These are phyloP conservation scores for Artemisia tridentata DNA, from an alignment of 129 eudicot species.

Conservation along the genomic window DNA sequence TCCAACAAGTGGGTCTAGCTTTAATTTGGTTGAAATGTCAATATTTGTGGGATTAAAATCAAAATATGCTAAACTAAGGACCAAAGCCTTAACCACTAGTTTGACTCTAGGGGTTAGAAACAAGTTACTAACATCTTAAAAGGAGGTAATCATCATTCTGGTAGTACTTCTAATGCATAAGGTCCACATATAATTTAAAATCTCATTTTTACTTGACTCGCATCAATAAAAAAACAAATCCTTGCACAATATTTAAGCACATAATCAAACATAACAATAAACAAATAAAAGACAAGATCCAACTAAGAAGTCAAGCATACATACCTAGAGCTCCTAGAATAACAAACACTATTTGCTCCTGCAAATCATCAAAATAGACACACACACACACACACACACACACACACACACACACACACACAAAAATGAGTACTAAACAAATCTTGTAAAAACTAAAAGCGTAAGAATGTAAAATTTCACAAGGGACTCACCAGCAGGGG, in stretches of 20 bases:
- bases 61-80: too few relatives aligned
- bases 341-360: conserved; percentile 56
- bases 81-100: too few relatives aligned
- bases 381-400: too few relatives aligned
- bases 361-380: conserved; percentile 28
- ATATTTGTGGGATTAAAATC: too few relatives aligned
- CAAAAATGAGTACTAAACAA: conserved; percentile 5
- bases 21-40: too few relatives aligned
- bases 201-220: too few relatives aligned
- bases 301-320: conserved; percentile 12
- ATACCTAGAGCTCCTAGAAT: conserved; percentile 48
- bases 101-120: too few relatives aligned
- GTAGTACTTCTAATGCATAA: conserved; percentile 3
- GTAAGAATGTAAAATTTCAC: conserved; percentile 31
- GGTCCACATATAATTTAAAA: conserved; percentile 1
- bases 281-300: conserved; percentile 33
- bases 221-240: neutral
- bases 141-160: too few relatives aligned
- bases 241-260: neutral
- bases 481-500: conserved; percentile 40
- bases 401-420: too few relatives aligned
- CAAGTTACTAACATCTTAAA: too few relatives aligned
- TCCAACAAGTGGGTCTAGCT: too few relatives aligned
- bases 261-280: neutral
- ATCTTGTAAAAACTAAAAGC: neutral